phyloP scores from a whole-genome alignment of 2,329 filamentous ascomycete genomes.

The Ascochyta rabiei region DNA sequence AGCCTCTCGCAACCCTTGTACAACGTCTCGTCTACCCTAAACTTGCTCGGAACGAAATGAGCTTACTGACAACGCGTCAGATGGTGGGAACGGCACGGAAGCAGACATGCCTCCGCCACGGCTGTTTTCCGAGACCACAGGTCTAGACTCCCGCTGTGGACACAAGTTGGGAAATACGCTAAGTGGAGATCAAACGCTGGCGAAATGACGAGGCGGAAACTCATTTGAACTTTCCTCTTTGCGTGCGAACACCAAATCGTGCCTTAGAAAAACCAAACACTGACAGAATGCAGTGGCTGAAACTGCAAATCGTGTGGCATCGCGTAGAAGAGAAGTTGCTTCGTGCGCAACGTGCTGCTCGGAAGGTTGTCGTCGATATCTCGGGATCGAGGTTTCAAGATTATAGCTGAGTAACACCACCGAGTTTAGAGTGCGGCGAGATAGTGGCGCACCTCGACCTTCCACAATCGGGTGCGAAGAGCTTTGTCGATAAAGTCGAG shows the following conservation, averaged over 20 bases:
- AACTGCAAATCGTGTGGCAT: not conserved
- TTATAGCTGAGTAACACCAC: conserved; percentile 7
- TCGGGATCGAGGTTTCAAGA: conserved; percentile 10
- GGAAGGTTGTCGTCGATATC: not conserved
- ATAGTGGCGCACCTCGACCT: conserved; percentile 6
- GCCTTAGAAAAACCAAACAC: not conserved
- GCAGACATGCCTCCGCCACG: conserved; percentile 12
- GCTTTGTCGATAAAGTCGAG: conserved; percentile 6
- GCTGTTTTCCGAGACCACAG: conserved; percentile 8
- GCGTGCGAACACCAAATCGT: conserved; percentile 8
- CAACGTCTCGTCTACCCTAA: conserved; percentile 22
- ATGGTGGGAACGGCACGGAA: conserved; percentile 15
- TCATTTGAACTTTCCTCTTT: conserved; percentile 14
- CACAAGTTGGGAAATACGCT: conserved; percentile 23
- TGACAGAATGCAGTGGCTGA: conserved; percentile 1
- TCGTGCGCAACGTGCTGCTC: not conserved
- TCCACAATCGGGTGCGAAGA: conserved; percentile 1
- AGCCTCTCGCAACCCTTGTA: conserved; percentile 18
- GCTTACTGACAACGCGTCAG: conserved; percentile 13
- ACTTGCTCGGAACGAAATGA: conserved; percentile 30
- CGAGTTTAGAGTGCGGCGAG: conserved; percentile 8
- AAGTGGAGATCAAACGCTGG: conserved; percentile 41
- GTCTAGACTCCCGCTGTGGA: conserved; percentile 20
- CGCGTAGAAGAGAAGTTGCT: not conserved
- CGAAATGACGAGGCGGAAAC: conserved; percentile 37